Conservation (phyloP, 2,329 filamentous ascomycete genomes). For the Juglanconis juglandina region DNA sequence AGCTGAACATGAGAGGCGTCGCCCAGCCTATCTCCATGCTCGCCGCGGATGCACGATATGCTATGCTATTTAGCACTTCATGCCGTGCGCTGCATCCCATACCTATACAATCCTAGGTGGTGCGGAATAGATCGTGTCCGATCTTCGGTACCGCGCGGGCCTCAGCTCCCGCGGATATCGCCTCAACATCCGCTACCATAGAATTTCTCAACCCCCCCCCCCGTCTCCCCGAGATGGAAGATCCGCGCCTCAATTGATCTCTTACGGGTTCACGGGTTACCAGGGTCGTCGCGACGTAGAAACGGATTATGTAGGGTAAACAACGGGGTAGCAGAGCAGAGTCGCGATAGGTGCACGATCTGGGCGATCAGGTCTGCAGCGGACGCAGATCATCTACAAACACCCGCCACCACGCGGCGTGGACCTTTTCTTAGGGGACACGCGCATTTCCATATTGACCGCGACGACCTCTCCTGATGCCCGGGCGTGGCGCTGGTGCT, state of each 20-base stretch:
- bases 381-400: background rate
- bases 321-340: background rate
- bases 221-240: no score
- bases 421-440: no score
- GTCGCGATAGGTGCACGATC: background rate
- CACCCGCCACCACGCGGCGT: background rate
- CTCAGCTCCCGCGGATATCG: no score
- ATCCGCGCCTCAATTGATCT: background rate
- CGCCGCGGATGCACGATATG: slow-evolving; percentile 2
- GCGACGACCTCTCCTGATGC: no score
- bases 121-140: no score
- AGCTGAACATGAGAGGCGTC: slow-evolving; percentile 9
- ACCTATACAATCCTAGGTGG: background rate
- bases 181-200: no score
- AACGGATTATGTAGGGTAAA: background rate
- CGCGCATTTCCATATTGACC: no score
- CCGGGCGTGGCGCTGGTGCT: no score
- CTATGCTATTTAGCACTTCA: slow-evolving; percentile 6
- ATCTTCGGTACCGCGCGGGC: no score
- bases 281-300: background rate
- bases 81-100: background rate
- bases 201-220: no score
- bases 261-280: background rate
- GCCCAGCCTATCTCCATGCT: slow-evolving; percentile 3
- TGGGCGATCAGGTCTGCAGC: no score